Base-by-base conservation (phyloP, 768 basidiomycete genomes). In the Naematelia encephala region DNA sequence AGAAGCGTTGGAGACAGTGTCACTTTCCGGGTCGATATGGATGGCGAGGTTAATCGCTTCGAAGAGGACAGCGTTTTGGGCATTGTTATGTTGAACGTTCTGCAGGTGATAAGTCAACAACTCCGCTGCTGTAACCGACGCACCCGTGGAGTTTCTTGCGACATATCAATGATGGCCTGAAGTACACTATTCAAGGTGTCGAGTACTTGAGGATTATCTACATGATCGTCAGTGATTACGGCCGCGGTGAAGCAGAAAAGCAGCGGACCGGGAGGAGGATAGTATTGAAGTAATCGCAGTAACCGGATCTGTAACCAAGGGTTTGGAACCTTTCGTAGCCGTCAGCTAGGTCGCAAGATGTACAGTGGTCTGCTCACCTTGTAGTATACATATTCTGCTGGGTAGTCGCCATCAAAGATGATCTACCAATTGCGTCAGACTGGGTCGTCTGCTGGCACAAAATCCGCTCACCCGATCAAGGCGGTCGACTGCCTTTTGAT, bases 291-390 rank as follows among this genome's bases (percentile, higher is more conserved):
- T 14, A 99, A 77, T 22, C 91, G 87, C 13, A 99, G 81, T 2
- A 99, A 83, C 76, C 97, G 96, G 63, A 98, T 91, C 79, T 98
- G 94, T 29, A 97, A 80, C 96, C 94, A 98, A 0, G 94, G 94
- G 22, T 89, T 89, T 21, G 94, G 94, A 1, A 98, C 91, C 68
- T 70, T 30, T 4, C 13, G 11, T 22, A 57, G 50, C 42, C 42
- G 11, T 46, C 21, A 29, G 28, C 51, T 3, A n/a, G n/a, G n/a
- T 39, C 16, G 34, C 34, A 39, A 39, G 8, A 16, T 39, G 34
- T 39, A 47, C 25, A 13, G 13, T 22, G 1, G n/a, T 8, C 4
- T 2, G 42, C 66, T 54, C 25, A 69, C 73, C 79, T 92, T 91
- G 79, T 99, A 99, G 76, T 99, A 99, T 16, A 92, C 84, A 74